Conservation (phyloP, 768 basidiomycete genomes). For the Lepiota brunneoincarnata region DNA sequence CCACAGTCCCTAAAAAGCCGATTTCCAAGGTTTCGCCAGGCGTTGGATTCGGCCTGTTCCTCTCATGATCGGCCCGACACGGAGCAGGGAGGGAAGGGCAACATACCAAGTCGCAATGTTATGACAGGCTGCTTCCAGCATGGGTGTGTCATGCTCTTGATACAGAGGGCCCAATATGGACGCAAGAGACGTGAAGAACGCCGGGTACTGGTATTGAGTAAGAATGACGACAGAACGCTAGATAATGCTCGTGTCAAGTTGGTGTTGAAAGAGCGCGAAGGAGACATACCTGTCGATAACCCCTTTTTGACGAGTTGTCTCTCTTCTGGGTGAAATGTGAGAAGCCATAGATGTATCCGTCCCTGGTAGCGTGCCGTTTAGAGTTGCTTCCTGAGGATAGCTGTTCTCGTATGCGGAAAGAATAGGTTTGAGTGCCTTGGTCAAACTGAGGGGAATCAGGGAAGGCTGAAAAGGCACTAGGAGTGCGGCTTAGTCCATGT, state of each 20-base stretch:
- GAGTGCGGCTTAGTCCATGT: constrained; percentile 1
- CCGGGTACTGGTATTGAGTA: constrained; percentile 76
- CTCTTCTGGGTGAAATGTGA: constrained; percentile 72
- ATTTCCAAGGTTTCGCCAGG: constrained; percentile 71
- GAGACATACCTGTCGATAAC: constrained; percentile 70
- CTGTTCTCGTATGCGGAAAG: constrained; percentile 75
- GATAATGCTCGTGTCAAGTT: constrained; percentile 1
- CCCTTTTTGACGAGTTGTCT: constrained; percentile 66
- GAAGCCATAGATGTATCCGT: constrained; percentile 77
- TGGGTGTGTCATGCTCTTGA: constrained; percentile 69
- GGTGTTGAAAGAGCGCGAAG: background rate
- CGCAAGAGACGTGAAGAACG: constrained; percentile 72
- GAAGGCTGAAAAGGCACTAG: constrained; percentile 88
- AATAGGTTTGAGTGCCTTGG: constrained; percentile 81
- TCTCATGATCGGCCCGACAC: constrained; percentile 22
- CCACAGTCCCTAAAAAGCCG: constrained; percentile 77
- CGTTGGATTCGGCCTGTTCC: constrained; percentile 76
- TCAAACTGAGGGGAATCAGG: constrained; percentile 87
- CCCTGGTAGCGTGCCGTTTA: constrained; percentile 39
- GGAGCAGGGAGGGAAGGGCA: background rate
- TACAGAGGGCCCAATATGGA: constrained; percentile 73
- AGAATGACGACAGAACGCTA: constrained; percentile 82
- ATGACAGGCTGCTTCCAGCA: constrained; percentile 84
- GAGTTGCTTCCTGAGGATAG: constrained; percentile 15
- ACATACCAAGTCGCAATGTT: constrained; percentile 83